Evolutionary conservation across 2,329 filamentous ascomycete genomes (phyloP), one percentile per base, ranked within the genome.

Genomic region (Aspergillus tanneri): DNA sequence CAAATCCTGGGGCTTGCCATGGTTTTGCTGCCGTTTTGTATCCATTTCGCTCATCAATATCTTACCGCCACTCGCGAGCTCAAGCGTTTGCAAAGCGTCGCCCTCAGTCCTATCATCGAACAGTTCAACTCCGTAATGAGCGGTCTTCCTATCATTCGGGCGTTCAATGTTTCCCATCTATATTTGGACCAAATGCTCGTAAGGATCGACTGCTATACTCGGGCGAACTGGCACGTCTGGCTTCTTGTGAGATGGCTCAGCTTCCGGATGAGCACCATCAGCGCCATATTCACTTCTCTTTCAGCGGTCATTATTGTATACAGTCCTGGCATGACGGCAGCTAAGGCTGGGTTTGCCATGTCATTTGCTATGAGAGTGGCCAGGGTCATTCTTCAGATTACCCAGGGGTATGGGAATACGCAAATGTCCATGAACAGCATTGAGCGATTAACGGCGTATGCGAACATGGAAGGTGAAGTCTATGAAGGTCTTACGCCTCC

Each of bases 41-140:
- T 80, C n/a, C 67, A 53, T 49, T 14, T 19, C 53, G 7, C 79
- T 50, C 79, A 84, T 46, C 73, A 72, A 27, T 93, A 88, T 61
- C 76, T 93, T 5, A 71, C 78, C n/a, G 87, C 80, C 1, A 87
- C 87, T 0, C 77, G 88, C 30, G 87, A 90, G 24, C 77, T 87
- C 52, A 92, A 91, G 70, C 78, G 88, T 4, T 77, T 92, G 1
- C 88, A 92, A 66, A 88, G 84, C 55, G 88, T 80, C 3, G 80
- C 83, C 46, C 91, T 90, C 67, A 88, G 84, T 0, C 88, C 88
- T 0, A 83, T 92, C 1, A 91, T 90, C 58, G 88, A 92, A 64
- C 83, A 88, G 53, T 91, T 92, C 59, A 85, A 84, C 9, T 83
- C 86, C 1, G 82, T 86, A 0, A 77, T 92, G 8, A 79, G 81